Conservation (phyloP, 805 yeast species). For the Komagataella pseudopastoris region DNA sequence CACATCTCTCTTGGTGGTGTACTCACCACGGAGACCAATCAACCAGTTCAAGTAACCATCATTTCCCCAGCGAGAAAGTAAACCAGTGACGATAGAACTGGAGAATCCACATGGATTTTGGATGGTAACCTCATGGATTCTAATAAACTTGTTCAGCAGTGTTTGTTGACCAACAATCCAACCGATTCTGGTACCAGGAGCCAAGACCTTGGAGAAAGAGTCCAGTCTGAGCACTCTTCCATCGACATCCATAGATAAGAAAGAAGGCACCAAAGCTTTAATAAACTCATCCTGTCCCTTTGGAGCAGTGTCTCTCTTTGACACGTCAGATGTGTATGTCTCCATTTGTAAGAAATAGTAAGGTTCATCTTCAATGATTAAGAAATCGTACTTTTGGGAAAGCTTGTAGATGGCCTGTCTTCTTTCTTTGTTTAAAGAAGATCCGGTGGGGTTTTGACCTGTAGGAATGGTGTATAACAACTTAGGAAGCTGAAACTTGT, state of each 20-base stretch:
- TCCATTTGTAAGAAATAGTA: conserved; percentile 95
- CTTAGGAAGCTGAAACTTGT: conserved; percentile 47
- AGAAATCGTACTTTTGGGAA: conserved; percentile 75
- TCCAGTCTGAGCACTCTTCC: conserved; percentile 87
- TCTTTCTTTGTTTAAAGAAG: conserved; percentile 65
- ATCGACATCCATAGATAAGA: conserved; percentile 62
- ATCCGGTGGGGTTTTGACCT: conserved; percentile 97
- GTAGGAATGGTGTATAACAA: conserved; percentile 85
- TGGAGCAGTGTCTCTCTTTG: conserved; percentile 2
- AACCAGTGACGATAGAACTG: conserved; percentile 54
- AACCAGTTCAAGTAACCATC: conserved; percentile 82
- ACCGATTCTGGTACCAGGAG: conserved; percentile 84
- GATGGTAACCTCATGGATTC: conserved; percentile 69
- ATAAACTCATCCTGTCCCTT: conserved; percentile 54
- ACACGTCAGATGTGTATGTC: conserved; percentile 39
- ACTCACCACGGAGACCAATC: conserved; percentile 66
- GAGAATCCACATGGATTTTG: conserved; percentile 79
- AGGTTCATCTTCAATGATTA: conserved; percentile 93
- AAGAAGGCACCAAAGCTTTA: conserved; percentile 58
- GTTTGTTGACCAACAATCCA: conserved; percentile 70
- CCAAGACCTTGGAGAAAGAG: conserved; percentile 81
- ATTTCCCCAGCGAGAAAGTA: conserved; percentile 84
- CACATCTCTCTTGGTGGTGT: conserved; percentile 78
- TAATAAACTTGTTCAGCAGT: conserved; percentile 50
- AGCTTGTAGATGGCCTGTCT: conserved; percentile 63